Evolutionary conservation across 441 rosid species (phyloP).

Genomic region (Jatropha multifida): DNA sequence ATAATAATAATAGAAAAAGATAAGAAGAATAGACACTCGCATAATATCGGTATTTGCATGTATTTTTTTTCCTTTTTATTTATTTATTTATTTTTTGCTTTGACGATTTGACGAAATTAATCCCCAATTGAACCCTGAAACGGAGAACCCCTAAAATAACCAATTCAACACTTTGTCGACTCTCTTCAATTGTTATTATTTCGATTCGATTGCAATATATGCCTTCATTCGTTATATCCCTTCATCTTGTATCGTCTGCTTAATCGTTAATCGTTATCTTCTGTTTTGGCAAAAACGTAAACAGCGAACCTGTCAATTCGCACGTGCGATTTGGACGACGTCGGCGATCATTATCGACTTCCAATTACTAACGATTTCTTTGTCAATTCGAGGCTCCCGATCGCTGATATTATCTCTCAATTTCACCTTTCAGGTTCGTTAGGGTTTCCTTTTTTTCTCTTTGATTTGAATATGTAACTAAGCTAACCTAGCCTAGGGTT

Average conservation of each 20-base stretch:
- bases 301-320: slow-evolving; percentile 2
- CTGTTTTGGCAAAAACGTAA: neutral
- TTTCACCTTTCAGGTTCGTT: slow-evolving; percentile 22
- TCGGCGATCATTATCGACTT: slow-evolving; percentile 22
- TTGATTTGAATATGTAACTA: slow-evolving; percentile 8
- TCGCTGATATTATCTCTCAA: slow-evolving; percentile 7
- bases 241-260: neutral
- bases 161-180: neutral
- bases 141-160: slow-evolving; percentile 2
- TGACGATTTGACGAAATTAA: slow-evolving; percentile 23
- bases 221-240: neutral
- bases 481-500: slow-evolving; percentile 16
- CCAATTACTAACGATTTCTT: neutral
- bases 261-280: neutral
- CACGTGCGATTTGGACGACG: slow-evolving; percentile 28
- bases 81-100: slow-evolving; percentile 1
- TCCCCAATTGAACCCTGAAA: slow-evolving; percentile 25
- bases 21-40: neutral
- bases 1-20: neutral
- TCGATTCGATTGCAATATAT: slow-evolving; percentile 9
- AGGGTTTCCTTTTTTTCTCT: slow-evolving; percentile 3
- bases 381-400: slow-evolving; percentile 6
- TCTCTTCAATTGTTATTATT: neutral
- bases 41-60: neutral
- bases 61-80: neutral